phyloP scores from a whole-genome alignment of 2,329 filamentous ascomycete species.

The Fusarium mangiferae region DNA sequence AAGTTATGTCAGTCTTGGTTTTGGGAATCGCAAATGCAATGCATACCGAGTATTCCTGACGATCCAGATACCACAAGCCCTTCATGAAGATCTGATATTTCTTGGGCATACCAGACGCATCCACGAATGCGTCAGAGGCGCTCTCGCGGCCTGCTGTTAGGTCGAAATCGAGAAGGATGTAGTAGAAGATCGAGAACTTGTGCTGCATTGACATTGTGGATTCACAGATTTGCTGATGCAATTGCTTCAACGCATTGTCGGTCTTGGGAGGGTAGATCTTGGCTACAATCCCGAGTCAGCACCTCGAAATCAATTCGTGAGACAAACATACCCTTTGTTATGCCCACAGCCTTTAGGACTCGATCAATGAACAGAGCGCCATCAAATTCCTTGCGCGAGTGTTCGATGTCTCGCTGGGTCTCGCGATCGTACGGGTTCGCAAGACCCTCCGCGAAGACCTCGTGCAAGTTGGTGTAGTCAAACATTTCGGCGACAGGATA shows the following conservation, averaged over 20 bases:
- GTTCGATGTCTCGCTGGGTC: constrained; percentile 70
- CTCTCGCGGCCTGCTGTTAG: constrained; percentile 61
- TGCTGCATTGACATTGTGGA: constrained; percentile 75
- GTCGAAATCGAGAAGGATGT: constrained; percentile 81
- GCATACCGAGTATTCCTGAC: constrained; percentile 71
- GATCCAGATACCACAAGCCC: constrained; percentile 84
- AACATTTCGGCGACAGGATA: constrained; percentile 57
- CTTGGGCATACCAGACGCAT: constrained; percentile 72
- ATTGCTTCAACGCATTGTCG: constrained; percentile 71
- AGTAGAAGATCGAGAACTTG: constrained; percentile 86
- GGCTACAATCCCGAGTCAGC: constrained; percentile 50
- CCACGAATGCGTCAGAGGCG: constrained; percentile 67
- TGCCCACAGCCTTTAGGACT: constrained; percentile 75
- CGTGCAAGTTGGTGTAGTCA: constrained; percentile 73
- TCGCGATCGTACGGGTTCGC: constrained; percentile 71
- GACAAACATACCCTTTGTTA: constrained; percentile 70
- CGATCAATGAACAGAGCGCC: constrained; percentile 83
- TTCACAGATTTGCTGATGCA: constrained; percentile 76
- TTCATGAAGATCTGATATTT: constrained; percentile 85
- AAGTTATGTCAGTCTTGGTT: neutral
- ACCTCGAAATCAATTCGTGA: accelerated
- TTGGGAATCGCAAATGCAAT: neutral
- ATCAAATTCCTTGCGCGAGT: constrained; percentile 73
- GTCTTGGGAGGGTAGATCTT: constrained; percentile 80
- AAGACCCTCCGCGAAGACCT: constrained; percentile 71